Evolutionary conservation across 2,329 filamentous ascomycete species (phyloP), one percentile per base, ranked within the genome.

Genomic region (Nigrospora sphaerica): DNA sequence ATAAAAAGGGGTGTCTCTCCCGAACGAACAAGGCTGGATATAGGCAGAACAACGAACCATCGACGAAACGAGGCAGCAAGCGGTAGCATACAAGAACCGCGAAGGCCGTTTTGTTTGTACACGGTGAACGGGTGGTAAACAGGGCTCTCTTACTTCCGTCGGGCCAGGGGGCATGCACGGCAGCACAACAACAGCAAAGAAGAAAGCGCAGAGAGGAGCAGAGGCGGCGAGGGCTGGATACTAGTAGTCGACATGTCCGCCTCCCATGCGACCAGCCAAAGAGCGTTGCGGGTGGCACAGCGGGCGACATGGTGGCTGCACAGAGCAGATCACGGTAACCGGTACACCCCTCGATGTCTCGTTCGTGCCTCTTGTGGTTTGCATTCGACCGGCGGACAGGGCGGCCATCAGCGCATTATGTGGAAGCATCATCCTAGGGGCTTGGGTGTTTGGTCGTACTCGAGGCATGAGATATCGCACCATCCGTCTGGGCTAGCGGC

Each of bases 251-350:
- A 38, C 37, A 34, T 43, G 32, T 19, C 42, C 33, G 33, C 32
- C 41, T 17, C 13, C 12, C 9, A 46, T 32, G 3, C 18, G 31
- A 38, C 39, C 23, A 19, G 32, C 6, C 31, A 13, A 31, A 10
- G 40, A 33, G 32, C 34, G 40, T 37, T 49, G 44, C 45, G 48
- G 42, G 60, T 61, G 38, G 56, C 49, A 62, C 60, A 61, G 54
- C 55, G 55, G 48, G 49, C 41, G 53, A 44, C 45, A 46, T 51
- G 52, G 50, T 48, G 54, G 54, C 52, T 50, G 52, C 52, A 58
- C 54, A 52, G 53, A 51, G 57, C 51, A 58, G 54, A 61, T 62
- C 58, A 57, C 50, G 57, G 53, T 57, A 55, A 53, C 58, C 23
- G 7, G 23, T 54, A 57, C 58, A 51, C 58, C 53, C 47, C 52